A percentile compares a stretch with the other conserved stretches of the same genome.
These are phyloP conservation scores for Trifolium repens DNA, from an alignment of 306 rosid species.

Conservation along the genomic window DNA sequence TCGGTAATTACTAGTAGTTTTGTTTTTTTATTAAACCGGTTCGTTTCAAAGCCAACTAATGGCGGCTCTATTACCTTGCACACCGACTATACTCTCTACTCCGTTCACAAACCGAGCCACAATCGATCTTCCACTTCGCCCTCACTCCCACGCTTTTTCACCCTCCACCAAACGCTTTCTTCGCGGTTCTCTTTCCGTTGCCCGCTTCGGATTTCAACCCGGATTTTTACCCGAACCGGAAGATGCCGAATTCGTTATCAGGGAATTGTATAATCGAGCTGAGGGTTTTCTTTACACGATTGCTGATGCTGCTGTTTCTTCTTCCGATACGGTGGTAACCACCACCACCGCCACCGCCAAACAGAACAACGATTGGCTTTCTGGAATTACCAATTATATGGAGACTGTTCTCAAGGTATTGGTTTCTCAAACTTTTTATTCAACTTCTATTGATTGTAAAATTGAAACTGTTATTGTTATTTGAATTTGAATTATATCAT, in stretches of 20 bases:
- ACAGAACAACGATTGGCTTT: slow-evolving; percentile 83
- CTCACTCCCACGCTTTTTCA: slow-evolving; percentile 45
- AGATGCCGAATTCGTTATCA: slow-evolving; percentile 46
- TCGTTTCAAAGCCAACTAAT: slow-evolving; percentile 43
- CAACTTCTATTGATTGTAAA: not conserved
- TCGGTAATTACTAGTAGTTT: not conserved
- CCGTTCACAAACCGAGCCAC: slow-evolving; percentile 54
- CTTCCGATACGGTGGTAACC: slow-evolving; percentile 56
- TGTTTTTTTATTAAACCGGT: slow-evolving; percentile 10
- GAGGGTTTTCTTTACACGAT: slow-evolving; percentile 80
- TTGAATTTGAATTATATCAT: slow-evolving; percentile 19
- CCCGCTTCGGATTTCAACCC: slow-evolving; percentile 66
- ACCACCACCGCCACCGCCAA: slow-evolving; percentile 51
- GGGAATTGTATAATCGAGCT: slow-evolving; percentile 67
- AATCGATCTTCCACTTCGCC: slow-evolving; percentile 49
- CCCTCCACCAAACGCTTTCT: slow-evolving; percentile 44
- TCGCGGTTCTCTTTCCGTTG: slow-evolving; percentile 65
- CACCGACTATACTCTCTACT: slow-evolving; percentile 53
- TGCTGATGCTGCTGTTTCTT: slow-evolving; percentile 85
- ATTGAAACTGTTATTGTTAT: slow-evolving; percentile 3
- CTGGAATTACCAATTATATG: slow-evolving; percentile 83
- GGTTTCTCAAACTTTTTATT: slow-evolving; percentile 19
- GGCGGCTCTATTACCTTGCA: slow-evolving; percentile 58
- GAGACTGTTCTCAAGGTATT: slow-evolving; percentile 78
- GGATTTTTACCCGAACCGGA: slow-evolving; percentile 68